phyloP scores from a whole-genome alignment of 2,329 filamentous ascomycete species.

The Xylaria sp. region DNA sequence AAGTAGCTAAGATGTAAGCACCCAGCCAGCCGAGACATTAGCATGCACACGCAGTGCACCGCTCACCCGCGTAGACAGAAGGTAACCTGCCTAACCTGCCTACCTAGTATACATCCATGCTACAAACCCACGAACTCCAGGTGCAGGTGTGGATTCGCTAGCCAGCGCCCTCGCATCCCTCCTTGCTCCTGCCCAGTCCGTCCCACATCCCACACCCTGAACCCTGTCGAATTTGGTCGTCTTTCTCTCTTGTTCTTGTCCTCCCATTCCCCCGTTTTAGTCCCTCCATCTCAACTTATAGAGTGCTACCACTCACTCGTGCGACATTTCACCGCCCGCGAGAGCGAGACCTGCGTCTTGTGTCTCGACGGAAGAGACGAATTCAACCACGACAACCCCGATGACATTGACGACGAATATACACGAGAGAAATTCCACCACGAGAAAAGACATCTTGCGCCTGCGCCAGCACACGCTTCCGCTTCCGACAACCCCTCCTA shows the following conservation, averaged over 20 bases:
- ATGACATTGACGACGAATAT: conserved; percentile 15
- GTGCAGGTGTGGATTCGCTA: background rate
- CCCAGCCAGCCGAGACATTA: no score
- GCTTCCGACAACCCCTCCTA: conserved; percentile 11
- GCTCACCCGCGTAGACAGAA: no score
- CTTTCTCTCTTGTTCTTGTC: conserved; percentile 36
- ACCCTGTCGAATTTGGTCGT: conserved; percentile 34
- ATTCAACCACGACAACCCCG: conserved; percentile 21
- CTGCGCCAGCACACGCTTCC: conserved; percentile 5
- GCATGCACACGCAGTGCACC: background rate
- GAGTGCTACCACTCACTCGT: conserved; percentile 31
- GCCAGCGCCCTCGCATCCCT: background rate
- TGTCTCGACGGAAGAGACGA: conserved; percentile 39
- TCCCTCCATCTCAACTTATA: conserved; percentile 33
- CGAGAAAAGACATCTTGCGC: conserved; percentile 12
- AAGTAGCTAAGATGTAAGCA: background rate
- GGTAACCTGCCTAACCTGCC: no score
- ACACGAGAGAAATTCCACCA: conserved; percentile 1
- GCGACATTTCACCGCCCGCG: conserved; percentile 41
- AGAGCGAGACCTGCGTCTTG: conserved; percentile 41
- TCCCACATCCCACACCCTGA: conserved; percentile 27
- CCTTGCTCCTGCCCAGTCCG: conserved; percentile 1
- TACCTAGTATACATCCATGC: background rate
- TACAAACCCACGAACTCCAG: conserved; percentile 1
- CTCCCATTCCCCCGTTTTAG: conserved; percentile 38